Evolutionary conservation across 441 rosid species (phyloP).

Genomic region (Pelargonium citronellum): DNA sequence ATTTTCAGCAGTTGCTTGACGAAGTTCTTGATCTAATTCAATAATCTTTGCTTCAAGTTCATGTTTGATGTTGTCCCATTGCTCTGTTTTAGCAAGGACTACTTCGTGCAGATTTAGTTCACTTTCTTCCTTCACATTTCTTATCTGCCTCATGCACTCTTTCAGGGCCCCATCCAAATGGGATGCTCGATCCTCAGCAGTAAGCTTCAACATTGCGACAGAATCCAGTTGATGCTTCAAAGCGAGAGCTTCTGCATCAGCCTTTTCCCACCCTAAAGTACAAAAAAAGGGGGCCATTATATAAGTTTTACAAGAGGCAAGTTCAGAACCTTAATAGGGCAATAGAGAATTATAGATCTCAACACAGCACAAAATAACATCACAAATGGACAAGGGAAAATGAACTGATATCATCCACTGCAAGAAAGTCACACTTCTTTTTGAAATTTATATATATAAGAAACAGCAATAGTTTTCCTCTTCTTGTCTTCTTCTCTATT

Average conservation of each 20-base stretch:
- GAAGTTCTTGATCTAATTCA: not conserved
- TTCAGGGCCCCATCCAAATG: conserved; percentile 90
- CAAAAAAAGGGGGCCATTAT: not conserved
- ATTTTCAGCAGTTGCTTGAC: not conserved
- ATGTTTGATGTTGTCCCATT: not conserved
- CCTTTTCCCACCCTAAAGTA: conserved; percentile 82
- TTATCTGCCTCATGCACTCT: conserved; percentile 86
- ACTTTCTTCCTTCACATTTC: conserved; percentile 74
- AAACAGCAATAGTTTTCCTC: not conserved
- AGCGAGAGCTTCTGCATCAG: conserved; percentile 63
- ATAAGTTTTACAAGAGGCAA: not conserved
- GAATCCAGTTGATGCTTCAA: conserved; percentile 70
- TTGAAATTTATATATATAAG: too few relatives aligned
- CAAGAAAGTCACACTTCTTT: not conserved
- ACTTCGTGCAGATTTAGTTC: conserved; percentile 53
- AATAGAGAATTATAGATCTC: conserved; percentile 1
- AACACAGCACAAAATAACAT: not conserved
- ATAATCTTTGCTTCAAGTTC: conserved; percentile 2
- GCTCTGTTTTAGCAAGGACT: not conserved
- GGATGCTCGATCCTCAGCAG: conserved; percentile 54
- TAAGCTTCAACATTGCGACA: conserved; percentile 24
- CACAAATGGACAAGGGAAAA: not conserved
- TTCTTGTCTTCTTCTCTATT: not conserved
- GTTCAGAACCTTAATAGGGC: not conserved
- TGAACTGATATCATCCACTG: not conserved